Evolutionary conservation across 352 stramenopile genomes (phyloP).

Genomic region (Globisporangium apiculatum): DNA sequence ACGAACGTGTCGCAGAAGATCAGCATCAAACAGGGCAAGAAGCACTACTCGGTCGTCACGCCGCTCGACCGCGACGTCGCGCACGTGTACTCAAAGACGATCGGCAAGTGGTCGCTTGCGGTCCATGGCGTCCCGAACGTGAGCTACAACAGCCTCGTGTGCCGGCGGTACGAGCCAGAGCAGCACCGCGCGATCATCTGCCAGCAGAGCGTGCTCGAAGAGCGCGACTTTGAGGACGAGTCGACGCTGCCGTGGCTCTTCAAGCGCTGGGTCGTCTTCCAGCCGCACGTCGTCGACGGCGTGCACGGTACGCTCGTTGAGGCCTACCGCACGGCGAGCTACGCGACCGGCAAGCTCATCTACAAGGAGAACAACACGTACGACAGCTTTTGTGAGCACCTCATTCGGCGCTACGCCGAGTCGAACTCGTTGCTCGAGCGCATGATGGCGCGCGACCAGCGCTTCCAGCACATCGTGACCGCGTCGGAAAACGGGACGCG

Average conservation of each 20-base stretch:
- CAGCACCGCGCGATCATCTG: constrained; percentile 68
- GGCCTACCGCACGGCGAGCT: constrained; percentile 78
- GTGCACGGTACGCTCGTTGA: constrained; percentile 76
- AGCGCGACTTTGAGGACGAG: constrained; percentile 79
- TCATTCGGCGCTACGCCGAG: constrained; percentile 82
- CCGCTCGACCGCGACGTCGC: constrained; percentile 64
- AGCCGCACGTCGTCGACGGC: constrained; percentile 55
- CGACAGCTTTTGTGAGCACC: constrained; percentile 85
- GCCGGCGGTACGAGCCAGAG: constrained; percentile 42
- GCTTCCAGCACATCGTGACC: constrained; percentile 44
- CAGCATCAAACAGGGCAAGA: constrained; percentile 74
- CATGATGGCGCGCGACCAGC: constrained; percentile 76
- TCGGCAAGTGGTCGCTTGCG: constrained; percentile 75
- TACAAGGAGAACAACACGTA: constrained; percentile 89
- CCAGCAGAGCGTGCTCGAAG: constrained; percentile 78
- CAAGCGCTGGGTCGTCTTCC: constrained; percentile 86
- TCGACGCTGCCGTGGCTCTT: constrained; percentile 80
- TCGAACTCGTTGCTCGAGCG: constrained; percentile 75
- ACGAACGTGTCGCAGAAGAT: constrained; percentile 73
- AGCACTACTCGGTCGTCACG: constrained; percentile 78
- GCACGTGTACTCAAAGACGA: constrained; percentile 81
- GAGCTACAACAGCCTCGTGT: constrained; percentile 84
- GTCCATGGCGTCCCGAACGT: constrained; percentile 81
- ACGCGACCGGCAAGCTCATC: constrained; percentile 73
- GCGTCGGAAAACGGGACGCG: constrained; percentile 23